phyloP scores from a whole-genome alignment of 768 basidiomycete species.

The Pleurotus ostreatus region DNA sequence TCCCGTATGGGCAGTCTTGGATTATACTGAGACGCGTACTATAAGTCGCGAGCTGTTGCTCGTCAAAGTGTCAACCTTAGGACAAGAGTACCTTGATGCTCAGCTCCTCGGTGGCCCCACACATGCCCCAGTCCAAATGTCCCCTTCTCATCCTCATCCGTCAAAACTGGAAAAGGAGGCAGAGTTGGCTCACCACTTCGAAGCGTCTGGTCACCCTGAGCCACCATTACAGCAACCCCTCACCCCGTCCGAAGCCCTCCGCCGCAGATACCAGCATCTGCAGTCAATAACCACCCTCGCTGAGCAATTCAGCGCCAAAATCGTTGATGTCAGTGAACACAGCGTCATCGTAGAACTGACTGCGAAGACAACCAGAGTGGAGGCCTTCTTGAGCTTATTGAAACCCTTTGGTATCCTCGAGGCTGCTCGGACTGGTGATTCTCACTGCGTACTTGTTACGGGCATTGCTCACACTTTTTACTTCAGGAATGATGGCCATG shows the following conservation, averaged over 20 bases:
- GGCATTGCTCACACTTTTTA: background rate
- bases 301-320: constrained; percentile 84
- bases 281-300: constrained; percentile 84
- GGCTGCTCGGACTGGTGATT: constrained; percentile 83
- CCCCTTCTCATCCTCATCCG: constrained; percentile 5
- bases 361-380: constrained; percentile 87
- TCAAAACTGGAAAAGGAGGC: constrained; percentile 68
- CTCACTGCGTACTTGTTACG: background rate
- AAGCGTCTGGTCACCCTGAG: constrained; percentile 23
- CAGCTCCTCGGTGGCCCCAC: constrained; percentile 85
- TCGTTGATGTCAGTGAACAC: constrained; percentile 94
- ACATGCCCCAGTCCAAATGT: constrained; percentile 61
- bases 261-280: constrained; percentile 85
- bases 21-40: constrained; percentile 90
- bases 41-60: constrained; percentile 94
- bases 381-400: constrained; percentile 87
- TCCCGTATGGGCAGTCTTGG: constrained; percentile 98
- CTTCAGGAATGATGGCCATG: constrained; percentile 92
- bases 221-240: constrained; percentile 36
- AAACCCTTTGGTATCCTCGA: constrained; percentile 96
- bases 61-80: constrained; percentile 95
- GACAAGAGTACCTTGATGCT: constrained; percentile 93
- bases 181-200: constrained; percentile 73
- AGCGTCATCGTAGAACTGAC: constrained; percentile 93
- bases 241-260: constrained; percentile 82